A percentile compares a stretch with the other conserved stretches of the same genome.
Evolutionary conservation across 2,329 filamentous ascomycete species (phyloP).

Genomic region (Neofusicoccum parvum): DNA sequence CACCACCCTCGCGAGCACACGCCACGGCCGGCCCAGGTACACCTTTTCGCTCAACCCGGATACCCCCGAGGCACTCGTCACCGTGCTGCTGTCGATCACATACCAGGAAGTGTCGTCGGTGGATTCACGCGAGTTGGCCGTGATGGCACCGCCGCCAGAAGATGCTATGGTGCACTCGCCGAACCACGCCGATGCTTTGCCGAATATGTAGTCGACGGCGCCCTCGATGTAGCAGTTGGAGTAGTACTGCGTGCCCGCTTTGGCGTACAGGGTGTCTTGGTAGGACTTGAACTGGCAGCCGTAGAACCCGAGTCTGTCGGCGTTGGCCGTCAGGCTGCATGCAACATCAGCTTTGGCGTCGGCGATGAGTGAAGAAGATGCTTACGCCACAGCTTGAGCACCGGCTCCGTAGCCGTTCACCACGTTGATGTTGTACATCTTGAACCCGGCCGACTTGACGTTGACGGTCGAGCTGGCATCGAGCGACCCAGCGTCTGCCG

Average conservation of each 20-base stretch:
- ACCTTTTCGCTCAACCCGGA: slow-evolving; percentile 32
- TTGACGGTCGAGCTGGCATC: slow-evolving; percentile 58
- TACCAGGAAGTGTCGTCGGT: slow-evolving; percentile 48
- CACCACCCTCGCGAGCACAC: slow-evolving; percentile 53
- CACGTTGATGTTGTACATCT: slow-evolving; percentile 65
- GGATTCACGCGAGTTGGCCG: slow-evolving; percentile 39
- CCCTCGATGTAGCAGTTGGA: slow-evolving; percentile 58
- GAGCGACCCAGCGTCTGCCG: slow-evolving; percentile 45
- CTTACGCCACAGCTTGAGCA: slow-evolving; percentile 19
- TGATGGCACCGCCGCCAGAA: slow-evolving; percentile 32
- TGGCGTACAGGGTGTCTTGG: slow-evolving; percentile 55
- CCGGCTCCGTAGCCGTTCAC: slow-evolving; percentile 42
- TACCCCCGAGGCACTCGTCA: slow-evolving; percentile 45
- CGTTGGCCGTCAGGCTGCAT: slow-evolving; percentile 56
- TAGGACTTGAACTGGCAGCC: slow-evolving; percentile 57
- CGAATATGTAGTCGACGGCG: slow-evolving; percentile 63
- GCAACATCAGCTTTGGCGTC: slow-evolving; percentile 39
- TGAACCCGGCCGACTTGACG: slow-evolving; percentile 53
- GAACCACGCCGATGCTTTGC: slow-evolving; percentile 55
- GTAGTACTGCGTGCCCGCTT: slow-evolving; percentile 58
- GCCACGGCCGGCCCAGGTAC: slow-evolving; percentile 58
- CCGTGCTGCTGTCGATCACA: slow-evolving; percentile 57
- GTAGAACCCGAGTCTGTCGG: slow-evolving; percentile 59
- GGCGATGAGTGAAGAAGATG: neutral
- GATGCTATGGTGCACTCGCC: slow-evolving; percentile 41